A percentile compares a stretch with the other conserved stretches of the same genome.
Evolutionary conservation across 2,329 filamentous ascomycete genomes (phyloP).

Genomic region (Didymella pomorum): DNA sequence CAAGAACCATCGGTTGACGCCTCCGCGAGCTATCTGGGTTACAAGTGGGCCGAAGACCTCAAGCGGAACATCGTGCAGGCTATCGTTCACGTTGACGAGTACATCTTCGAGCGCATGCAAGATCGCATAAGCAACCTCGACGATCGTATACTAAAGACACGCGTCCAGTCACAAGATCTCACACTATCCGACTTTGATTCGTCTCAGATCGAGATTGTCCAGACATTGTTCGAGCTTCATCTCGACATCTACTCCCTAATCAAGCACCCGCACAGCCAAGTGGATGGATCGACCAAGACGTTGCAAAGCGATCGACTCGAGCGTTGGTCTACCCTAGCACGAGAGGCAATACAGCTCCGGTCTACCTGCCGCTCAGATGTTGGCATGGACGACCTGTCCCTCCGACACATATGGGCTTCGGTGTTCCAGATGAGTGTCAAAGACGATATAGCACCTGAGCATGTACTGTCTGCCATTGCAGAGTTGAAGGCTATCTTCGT

Average conservation of each 20-base stretch:
- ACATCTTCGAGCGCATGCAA: constrained; percentile 56
- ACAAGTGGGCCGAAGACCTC: constrained; percentile 63
- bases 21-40: constrained; percentile 59
- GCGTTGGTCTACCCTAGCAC: constrained; percentile 67
- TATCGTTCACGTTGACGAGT: constrained; percentile 63
- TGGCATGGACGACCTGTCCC: constrained; percentile 54
- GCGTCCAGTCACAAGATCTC: constrained; percentile 25
- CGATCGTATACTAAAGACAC: constrained; percentile 35
- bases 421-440: constrained; percentile 67
- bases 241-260: constrained; percentile 71
- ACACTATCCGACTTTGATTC: constrained; percentile 43
- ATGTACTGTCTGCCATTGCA: constrained; percentile 68
- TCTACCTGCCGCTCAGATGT: constrained; percentile 33
- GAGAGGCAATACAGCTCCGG: constrained; percentile 60
- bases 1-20: constrained; percentile 16
- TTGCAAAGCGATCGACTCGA: constrained; percentile 66
- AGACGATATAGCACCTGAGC: constrained; percentile 64
- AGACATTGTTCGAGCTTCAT: constrained; percentile 72
- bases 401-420: constrained; percentile 73
- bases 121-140: constrained; percentile 45
- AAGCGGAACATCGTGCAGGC: constrained; percentile 64
- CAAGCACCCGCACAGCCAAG: constrained; percentile 66
- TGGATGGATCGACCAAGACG: constrained; percentile 59
- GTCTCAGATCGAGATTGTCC: constrained; percentile 60
- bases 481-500: constrained; percentile 66